Evolutionary conservation across 495 filamentous ascomycete genomes (phyloP).

Genomic region (Xylaria scruposa): DNA sequence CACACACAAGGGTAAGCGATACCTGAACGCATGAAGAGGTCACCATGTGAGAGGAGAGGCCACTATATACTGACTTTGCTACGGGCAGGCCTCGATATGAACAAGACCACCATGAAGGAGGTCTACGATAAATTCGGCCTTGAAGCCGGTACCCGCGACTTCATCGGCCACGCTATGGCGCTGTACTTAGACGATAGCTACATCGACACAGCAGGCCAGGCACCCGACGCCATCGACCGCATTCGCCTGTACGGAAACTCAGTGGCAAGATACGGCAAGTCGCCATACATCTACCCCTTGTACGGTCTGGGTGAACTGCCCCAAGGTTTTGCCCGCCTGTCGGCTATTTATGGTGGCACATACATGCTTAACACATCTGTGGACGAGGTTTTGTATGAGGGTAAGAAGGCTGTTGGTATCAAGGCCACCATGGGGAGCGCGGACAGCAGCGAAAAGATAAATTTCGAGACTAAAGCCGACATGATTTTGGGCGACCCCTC

Average conservation of each 20-base stretch:
- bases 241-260: conserved; percentile 97
- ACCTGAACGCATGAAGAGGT: conserved; percentile 1
- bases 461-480: conserved; percentile 90
- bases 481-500: conserved; percentile 96
- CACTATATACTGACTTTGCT: conserved; percentile 15
- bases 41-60: too few relatives aligned
- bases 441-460: conserved; percentile 76
- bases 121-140: conserved; percentile 97
- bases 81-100: conserved; percentile 78
- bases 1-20: conserved; percentile 80
- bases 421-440: conserved; percentile 94
- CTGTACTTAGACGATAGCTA: conserved; percentile 90
- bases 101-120: conserved; percentile 86
- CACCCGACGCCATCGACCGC: conserved; percentile 86
- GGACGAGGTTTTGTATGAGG: conserved; percentile 84
- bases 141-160: conserved; percentile 90
- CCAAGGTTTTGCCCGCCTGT: conserved; percentile 96
- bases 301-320: conserved; percentile 97
- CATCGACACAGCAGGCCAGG: conserved; percentile 71
- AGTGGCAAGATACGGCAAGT: conserved; percentile 97
- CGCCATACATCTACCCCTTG: conserved; percentile 98
- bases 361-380: conserved; percentile 98
- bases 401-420: conserved; percentile 85
- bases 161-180: conserved; percentile 98
- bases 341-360: conserved; percentile 97